Percentiles rank a stretch among this genome's conserved stretches.
phyloP scores from a whole-genome alignment of 2,329 filamentous ascomycete genomes.

The Aspergillus niger region DNA sequence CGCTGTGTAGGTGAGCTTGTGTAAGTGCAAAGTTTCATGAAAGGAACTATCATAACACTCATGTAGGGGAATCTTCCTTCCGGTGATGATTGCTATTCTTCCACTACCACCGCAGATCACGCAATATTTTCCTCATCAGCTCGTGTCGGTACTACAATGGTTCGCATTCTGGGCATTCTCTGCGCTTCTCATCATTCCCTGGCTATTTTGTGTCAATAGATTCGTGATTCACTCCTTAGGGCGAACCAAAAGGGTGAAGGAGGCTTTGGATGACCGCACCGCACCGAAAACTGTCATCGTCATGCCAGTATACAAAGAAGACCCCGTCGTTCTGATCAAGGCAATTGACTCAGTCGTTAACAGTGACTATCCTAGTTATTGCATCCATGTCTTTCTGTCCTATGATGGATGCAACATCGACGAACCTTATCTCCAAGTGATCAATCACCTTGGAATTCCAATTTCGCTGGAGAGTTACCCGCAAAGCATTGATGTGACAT shows the following conservation, averaged over 20 bases:
- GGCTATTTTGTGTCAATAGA: constrained; percentile 91
- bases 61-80: constrained; percentile 76
- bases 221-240: constrained; percentile 85
- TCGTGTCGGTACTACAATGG: constrained; percentile 80
- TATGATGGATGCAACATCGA: constrained; percentile 91
- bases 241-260: constrained; percentile 76
- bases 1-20: constrained; percentile 67
- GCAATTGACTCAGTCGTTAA: constrained; percentile 90
- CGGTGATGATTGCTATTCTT: constrained; percentile 90
- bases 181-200: constrained; percentile 79
- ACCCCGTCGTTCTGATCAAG: constrained; percentile 77
- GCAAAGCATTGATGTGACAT: constrained; percentile 85
- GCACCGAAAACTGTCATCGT: constrained; percentile 94
- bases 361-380: constrained; percentile 88
- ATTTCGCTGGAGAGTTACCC: constrained; percentile 73
- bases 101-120: constrained; percentile 75
- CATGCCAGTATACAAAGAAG: constrained; percentile 96
- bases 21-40: not conserved
- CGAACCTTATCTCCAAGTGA: constrained; percentile 83
- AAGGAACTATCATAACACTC: not conserved
- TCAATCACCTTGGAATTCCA: constrained; percentile 80
- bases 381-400: constrained; percentile 91
- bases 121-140: constrained; percentile 67
- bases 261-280: constrained; percentile 77
- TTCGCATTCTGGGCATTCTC: constrained; percentile 96